Evolutionary conservation across 2,329 filamentous ascomycete species (phyloP), one percentile per base, ranked within the genome.

Genomic region (Metarhizium rileyi): DNA sequence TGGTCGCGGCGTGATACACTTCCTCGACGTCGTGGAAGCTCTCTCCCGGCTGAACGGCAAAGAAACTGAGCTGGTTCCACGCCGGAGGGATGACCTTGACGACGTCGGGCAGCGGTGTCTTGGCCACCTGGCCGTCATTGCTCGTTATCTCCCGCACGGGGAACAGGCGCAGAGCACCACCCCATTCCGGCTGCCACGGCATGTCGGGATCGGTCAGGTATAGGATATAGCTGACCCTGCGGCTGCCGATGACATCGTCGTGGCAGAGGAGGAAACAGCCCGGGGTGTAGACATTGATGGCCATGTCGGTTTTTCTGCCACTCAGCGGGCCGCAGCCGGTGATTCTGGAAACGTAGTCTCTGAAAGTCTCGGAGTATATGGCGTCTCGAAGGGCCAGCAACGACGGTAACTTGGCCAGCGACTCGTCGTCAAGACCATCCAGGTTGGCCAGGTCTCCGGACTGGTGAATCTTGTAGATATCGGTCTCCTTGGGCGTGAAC

Each of bases 401-500:
- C 12, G 88, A 95, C 0, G 93, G 93, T 14, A 98, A 74, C 63
- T 89, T 90, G 53, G 85, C 78, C 49, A 97, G 78, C 6, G 90
- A 90, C 7, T 84, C 83, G 63, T 94, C 84, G 54, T 95, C 88
- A 41, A 98, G 80, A 23, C 93, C 93, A 68, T 96, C 91, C 51
- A 98, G 81, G 69, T 98, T 98, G 44, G 93, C 93, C 30, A 98
- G 78, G 66, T 98, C 93, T 56, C 93, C 93, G 4, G 91, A 97
- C 73, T 98, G 93, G 76, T 96, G 90, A 63, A 98, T 97, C 70
- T 94, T 95, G 79, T 98, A 98, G 60, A 98, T 98, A 67, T 98
- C 93, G 44, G 93, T 98, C 70, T 98, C 93, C 69, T 98, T 98
- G 59, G 90, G 90, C 12, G 93, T 96, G 72, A 98, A 98, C 57